Base-by-base conservation (phyloP, 805 yeast genomes). In the Metschnikowia aberdeeniae region DNA sequence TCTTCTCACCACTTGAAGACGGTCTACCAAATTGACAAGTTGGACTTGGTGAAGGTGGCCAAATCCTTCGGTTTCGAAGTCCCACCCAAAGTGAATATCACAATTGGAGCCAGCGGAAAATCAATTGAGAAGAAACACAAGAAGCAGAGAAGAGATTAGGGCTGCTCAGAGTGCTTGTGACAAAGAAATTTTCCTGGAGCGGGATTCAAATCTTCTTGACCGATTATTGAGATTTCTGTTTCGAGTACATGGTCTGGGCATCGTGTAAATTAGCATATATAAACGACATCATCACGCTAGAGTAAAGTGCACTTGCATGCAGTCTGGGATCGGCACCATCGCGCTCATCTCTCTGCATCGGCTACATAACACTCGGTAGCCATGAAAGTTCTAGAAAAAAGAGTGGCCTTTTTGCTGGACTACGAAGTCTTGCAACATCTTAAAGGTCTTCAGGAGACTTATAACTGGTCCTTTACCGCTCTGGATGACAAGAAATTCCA, bases 1-100 rank as follows among this genome's bases (percentile, higher is more conserved):
- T 90, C 99, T 6, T 86, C 96, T 19, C 99, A 93, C 68, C 96
- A 90, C 61, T 75, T 93, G 67, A 93, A 93, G 67, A 87, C 97
- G 1, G 99, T 93, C 12, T 93, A 93, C 63, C 95, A 90, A 70
- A 89, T 93, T 57, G 98, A 93, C 68, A 89, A 90, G 69, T 76
- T 93, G 50, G 99, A 93, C 65, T 73, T 93, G 52, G 92, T 83
- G 30, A 93, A 92, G 71, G 97, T 93, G 27, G 99, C 97, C 44
- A 87, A 84, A 65, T 85, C 96, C 11, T 93, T 87, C 66, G 99
- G 99, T 8, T 93, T 93, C 70, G 82, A 83, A 32, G 84, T 88
- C 22, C 98, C 99, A 40, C 99, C 99, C 53, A 89, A 89, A 72
- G 99, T 93, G 44, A 93, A 93, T 62, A 89, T 93, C 52, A 84